Evolutionary conservation across 2,329 filamentous ascomycete genomes (phyloP), one percentile per base, ranked within the genome.

Genomic region (Teratosphaeria nubilosa): DNA sequence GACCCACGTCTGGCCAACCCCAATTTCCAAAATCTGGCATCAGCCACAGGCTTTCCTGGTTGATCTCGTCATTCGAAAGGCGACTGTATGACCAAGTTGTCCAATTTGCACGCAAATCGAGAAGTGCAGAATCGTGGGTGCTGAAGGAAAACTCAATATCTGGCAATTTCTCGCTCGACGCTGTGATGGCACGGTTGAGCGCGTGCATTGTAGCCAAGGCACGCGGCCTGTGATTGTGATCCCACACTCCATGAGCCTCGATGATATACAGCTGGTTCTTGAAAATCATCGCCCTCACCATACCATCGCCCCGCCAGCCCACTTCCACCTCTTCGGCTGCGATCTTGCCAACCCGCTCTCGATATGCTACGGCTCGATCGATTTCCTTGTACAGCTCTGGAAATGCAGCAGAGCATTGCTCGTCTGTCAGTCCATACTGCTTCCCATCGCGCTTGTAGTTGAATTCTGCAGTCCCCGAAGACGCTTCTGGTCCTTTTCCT

Each of bases 1-100:
- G 16, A 24, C 63, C 64, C 1, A 68, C 65, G 11, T 66, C 63
- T 25, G 66, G 77, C 75, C 77, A 81, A 9, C 75, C 73, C 77
- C 77, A 81, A 69, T 78, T 80, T 24, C 77, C 78, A 61, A 81
- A 81, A 62, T 81, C 79, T 0, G 79, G 79, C 69, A 81, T 80
- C 24, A 81, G 68, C 79, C 79, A 81, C 45, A 70, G 59, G 45
- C 66, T 64, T 53, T 69, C 63, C 73, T 69, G 63, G 25, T 53
- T 14, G 7, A 30, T 30, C 9, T 48, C 11, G 16, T 48, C n/a
- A 20, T 57, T 55, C 10, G 63, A 62, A 41, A 60, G 59, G 51
- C 63, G 66, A 58, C 59, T 65, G 60, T 62, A 79, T 6, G 73
- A 72, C 78, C 77, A 79, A 30, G 77, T 77, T 51, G 30, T 76